Conservation (phyloP, 1,284 basidiomycete genomes). For the Trichosporon faecale region DNA sequence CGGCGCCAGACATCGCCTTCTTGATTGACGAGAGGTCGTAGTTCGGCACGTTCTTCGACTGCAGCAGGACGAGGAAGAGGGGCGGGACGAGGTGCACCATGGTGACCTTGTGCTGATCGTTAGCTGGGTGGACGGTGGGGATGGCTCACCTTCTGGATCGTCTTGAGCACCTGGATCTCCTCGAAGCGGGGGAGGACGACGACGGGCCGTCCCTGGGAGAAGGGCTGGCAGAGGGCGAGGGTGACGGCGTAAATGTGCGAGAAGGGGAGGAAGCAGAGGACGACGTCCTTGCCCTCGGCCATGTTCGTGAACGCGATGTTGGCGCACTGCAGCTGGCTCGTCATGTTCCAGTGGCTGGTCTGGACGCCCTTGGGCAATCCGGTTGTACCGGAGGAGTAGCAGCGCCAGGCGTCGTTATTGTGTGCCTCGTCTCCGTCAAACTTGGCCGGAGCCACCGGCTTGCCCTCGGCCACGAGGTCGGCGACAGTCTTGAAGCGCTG, state of each 20-base stretch:
- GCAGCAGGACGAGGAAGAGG: conserved; percentile 61
- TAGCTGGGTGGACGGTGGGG: conserved; percentile 39
- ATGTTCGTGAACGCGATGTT: conserved; percentile 13
- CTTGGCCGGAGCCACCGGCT: conserved; percentile 12
- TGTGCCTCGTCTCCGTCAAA: conserved; percentile 15
- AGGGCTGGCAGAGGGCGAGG: conserved; percentile 60
- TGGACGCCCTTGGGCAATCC: conserved; percentile 51
- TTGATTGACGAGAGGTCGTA: conserved; percentile 66
- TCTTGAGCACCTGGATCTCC: conserved; percentile 58
- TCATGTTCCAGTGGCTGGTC: conserved; percentile 66
- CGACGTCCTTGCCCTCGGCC: conserved; percentile 13
- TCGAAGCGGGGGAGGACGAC: conserved; percentile 68
- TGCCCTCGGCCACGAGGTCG: neutral
- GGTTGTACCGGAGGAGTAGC: conserved; percentile 66
- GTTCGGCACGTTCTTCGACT: conserved; percentile 61
- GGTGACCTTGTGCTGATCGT: conserved; percentile 64
- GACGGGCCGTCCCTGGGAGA: conserved; percentile 60
- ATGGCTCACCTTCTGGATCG: conserved; percentile 65
- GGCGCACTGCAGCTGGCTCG: conserved; percentile 38
- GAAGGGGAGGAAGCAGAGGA: conserved; percentile 26
- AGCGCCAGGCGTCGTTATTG: conserved; percentile 51
- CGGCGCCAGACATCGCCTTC: conserved; percentile 71
- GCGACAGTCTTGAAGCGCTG: neutral
- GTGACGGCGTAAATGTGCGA: conserved; percentile 26
- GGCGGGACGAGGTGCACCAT: conserved; percentile 74